These are phyloP conservation scores for Pseudogymnoascus sp. DNA, from an alignment of 2,329 filamentous ascomycete species.

Conservation along the genomic window DNA sequence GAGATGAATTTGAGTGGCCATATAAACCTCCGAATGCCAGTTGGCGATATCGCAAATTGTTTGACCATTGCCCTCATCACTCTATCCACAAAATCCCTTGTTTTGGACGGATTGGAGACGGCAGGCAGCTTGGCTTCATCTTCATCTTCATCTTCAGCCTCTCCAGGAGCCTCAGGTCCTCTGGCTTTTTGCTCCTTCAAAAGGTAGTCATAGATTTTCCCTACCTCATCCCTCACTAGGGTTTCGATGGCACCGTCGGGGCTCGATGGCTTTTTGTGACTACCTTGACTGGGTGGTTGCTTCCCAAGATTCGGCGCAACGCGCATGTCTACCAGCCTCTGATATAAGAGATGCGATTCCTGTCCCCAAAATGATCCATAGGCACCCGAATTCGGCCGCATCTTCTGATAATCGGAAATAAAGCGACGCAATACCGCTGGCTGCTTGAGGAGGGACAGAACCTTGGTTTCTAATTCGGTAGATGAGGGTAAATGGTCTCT, in stretches of 20 bases:
- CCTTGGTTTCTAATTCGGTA: background rate
- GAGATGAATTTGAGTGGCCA: conserved; percentile 3
- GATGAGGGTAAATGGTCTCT: background rate
- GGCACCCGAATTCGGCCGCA: background rate
- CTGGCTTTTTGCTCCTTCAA: background rate
- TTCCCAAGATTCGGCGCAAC: background rate
- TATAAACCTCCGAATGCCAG: background rate
- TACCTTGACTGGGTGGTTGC: background rate
- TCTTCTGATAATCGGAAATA: background rate
- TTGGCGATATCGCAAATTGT: background rate
- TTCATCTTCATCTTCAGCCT: background rate
- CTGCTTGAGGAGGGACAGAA: background rate
- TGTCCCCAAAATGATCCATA: background rate
- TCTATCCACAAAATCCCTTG: background rate
- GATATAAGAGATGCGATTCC: background rate
- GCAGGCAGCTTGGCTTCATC: background rate
- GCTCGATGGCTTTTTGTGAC: background rate
- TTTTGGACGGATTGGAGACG: background rate
- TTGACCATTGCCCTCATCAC: background rate
- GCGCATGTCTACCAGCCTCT: background rate
- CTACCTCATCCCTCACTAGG: background rate
- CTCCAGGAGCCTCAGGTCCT: background rate
- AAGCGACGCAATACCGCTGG: background rate
- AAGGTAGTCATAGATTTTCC: background rate
- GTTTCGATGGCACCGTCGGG: background rate